Percentiles rank a stretch among this genome's conserved stretches.
Evolutionary conservation across 176 grass and related monocot genomes (phyloP).

Genomic region (Ampelocalamus luodianensis): DNA sequence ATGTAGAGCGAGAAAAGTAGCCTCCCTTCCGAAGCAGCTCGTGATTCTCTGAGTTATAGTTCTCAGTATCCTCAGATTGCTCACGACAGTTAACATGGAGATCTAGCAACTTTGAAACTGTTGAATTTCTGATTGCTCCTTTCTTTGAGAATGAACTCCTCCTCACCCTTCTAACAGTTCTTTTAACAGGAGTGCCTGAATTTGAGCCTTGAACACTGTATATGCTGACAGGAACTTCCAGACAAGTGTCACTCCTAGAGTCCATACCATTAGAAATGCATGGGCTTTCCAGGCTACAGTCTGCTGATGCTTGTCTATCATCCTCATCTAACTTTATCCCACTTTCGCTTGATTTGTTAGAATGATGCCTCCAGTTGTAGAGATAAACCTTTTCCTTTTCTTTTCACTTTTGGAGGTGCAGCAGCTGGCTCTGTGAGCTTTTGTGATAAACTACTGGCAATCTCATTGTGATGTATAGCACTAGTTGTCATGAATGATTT

Average conservation of each 20-base stretch:
- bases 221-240: conserved; percentile 65
- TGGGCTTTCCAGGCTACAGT: conserved; percentile 63
- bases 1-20: conserved; percentile 68
- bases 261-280: conserved; percentile 62
- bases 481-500: conserved; percentile 62
- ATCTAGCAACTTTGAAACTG: conserved; percentile 61
- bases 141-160: conserved; percentile 66
- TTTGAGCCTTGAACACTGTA: conserved; percentile 70
- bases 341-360: conserved; percentile 79
- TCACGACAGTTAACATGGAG: conserved; percentile 66
- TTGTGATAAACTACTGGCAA: conserved; percentile 38
- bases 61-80: conserved; percentile 84
- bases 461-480: conserved; percentile 48
- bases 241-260: conserved; percentile 70
- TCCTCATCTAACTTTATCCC: conserved; percentile 66
- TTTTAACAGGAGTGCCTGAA: conserved; percentile 64
- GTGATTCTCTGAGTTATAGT: conserved; percentile 60
- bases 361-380: conserved; percentile 90
- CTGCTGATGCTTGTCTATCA: conserved; percentile 55
- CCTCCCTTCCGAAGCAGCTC: conserved; percentile 58
- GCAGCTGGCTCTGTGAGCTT: conserved; percentile 42
- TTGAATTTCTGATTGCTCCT: conserved; percentile 56
- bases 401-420: conserved; percentile 56
- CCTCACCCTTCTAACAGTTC: conserved; percentile 77
- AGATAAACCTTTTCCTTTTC: conserved; percentile 88